Evolutionary conservation across 2,329 filamentous ascomycete species (phyloP).

Genomic region (Fonsecaea monophora): DNA sequence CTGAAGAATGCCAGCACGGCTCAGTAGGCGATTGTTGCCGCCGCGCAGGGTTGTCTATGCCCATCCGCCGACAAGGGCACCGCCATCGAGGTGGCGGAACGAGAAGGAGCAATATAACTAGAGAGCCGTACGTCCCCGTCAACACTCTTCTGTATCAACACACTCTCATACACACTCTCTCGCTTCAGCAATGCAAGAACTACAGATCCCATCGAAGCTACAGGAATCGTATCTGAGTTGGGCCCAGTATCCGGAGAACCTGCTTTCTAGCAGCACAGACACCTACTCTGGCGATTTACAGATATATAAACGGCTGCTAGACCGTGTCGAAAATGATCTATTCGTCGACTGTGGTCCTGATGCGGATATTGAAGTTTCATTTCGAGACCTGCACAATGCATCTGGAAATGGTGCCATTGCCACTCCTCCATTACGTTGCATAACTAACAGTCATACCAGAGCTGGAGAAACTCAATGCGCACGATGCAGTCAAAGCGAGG

Average conservation of each 20-base stretch:
- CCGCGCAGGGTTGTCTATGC: background rate
- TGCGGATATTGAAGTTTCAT: background rate
- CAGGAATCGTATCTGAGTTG: background rate
- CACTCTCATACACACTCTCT: background rate
- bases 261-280: background rate
- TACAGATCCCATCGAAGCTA: background rate
- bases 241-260: background rate
- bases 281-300: background rate
- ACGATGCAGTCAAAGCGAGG: background rate
- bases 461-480: background rate
- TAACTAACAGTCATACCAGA: background rate
- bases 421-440: background rate
- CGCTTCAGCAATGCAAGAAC: background rate
- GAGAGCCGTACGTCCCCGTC: background rate
- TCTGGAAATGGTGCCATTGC: background rate
- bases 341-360: background rate
- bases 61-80: background rate
- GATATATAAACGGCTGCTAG: background rate
- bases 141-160: no score
- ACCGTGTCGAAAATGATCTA: background rate
- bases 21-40: background rate
- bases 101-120: background rate
- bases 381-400: background rate
- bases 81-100: background rate
- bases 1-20: background rate